Base-by-base conservation (phyloP, 345 rosid genomes). In the Pistacia atlantica region DNA sequence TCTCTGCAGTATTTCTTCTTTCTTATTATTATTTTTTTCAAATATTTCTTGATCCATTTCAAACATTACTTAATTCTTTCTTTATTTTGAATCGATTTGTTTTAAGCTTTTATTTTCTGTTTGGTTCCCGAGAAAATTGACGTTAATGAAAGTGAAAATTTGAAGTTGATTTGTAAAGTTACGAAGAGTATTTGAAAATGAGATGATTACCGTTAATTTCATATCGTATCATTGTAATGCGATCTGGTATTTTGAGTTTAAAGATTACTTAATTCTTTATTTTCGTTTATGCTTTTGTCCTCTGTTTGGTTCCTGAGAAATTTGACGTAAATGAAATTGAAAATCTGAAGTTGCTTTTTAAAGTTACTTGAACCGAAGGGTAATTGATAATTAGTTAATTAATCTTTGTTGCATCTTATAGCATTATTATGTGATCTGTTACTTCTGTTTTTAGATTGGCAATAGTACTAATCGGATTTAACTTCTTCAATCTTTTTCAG, bases 291-390 rank as follows among this genome's bases (percentile, higher is more conserved):
- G 46, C 46, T 7, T 42, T 65, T 16, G 10, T 20, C 46, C 60
- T 51, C 55, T 45, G 55, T 58, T 58, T 71, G 55, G 65, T 71
- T 58, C 33, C 46, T 16, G 11, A 48, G 67, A 61, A 28, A 72
- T 33, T 28, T 25, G 73, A 57, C 37, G 48, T 55, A 42, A 37
- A 38, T 60, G 42, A 51, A 31, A 51, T 16, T 68, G 65, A 51
- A 14, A 49, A 3, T 25, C 52, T 10, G 20, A 25, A 58, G 4
- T 62, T 33, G 17, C 25, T 45, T 65, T 65, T 25, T 22, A 51
- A 20, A 54, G 57, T 14, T 5, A 3, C 57, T 54, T 54, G 57
- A 54, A 13, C 57, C 18, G 57, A 54, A 18, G 68, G 9, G 45
- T 37, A 65, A 8, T 38, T 38, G 25, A 38, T 18, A 69, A 28